These are phyloP conservation scores for Lepiota brunneoincarnata DNA, from an alignment of 768 basidiomycete genomes.

Conservation along the genomic window DNA sequence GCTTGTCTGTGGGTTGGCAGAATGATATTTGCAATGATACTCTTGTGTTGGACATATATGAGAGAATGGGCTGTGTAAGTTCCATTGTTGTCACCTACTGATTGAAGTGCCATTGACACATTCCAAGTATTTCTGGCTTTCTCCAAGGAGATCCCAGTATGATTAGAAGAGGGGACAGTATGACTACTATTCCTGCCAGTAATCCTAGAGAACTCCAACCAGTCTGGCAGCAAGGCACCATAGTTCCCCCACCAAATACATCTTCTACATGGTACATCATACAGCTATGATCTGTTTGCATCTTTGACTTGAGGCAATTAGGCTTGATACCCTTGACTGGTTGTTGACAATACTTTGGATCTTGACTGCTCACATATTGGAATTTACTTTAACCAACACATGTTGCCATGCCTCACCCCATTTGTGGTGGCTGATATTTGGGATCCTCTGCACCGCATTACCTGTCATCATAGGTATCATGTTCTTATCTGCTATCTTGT, in stretches of 20 bases:
- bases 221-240: no score
- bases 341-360: conserved; percentile 78
- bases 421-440: conserved; percentile 85
- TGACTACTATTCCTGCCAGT: conserved; percentile 16
- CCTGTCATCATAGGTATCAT: conserved; percentile 75
- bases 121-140: neutral
- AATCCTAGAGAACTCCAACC: no score
- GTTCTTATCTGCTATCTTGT: no score
- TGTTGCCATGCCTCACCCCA: conserved; percentile 79
- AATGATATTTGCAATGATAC: conserved; percentile 41
- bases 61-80: conserved; percentile 31
- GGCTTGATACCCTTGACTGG: conserved; percentile 63
- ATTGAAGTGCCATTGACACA: neutral
- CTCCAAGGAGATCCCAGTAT: conserved; percentile 18
- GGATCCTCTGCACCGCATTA: conserved; percentile 75
- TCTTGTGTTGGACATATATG: conserved; percentile 58
- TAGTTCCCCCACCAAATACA: no score
- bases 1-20: conserved; percentile 61
- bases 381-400: conserved; percentile 71
- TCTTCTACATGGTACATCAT: no score
- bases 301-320: conserved; percentile 25
- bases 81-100: neutral
- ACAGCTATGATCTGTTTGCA: conserved; percentile 21
- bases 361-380: conserved; percentile 73
- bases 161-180: conserved; percentile 34